Evolutionary conservation across 352 stramenopile species (phyloP).

Genomic region (Vaucheria bursata): DNA sequence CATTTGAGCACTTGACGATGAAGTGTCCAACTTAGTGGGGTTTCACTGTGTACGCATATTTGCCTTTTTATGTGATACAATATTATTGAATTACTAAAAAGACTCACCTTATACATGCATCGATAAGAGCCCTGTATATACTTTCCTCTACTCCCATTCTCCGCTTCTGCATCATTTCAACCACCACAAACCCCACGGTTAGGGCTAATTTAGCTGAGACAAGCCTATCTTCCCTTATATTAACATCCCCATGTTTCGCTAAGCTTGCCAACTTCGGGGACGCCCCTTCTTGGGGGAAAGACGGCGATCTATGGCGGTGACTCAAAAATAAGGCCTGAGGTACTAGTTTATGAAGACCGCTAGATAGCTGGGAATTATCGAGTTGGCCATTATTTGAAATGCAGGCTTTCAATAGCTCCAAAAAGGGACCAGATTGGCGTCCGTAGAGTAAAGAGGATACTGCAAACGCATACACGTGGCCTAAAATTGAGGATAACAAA

Average conservation of each 20-base stretch:
- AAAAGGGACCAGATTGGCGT: background rate
- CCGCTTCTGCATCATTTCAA: conserved; percentile 45
- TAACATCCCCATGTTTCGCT: background rate
- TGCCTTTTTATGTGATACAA: no score
- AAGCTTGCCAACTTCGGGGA: background rate
- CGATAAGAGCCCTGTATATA: conserved; percentile 51
- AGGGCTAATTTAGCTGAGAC: conserved; percentile 18
- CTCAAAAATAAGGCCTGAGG: background rate
- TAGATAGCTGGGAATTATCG: background rate
- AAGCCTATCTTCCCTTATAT: background rate
- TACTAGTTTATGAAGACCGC: background rate
- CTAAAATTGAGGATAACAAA: no score
- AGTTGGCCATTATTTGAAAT: no score
- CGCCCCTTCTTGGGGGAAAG: background rate
- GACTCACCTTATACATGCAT: conserved; percentile 34
- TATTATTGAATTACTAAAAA: no score
- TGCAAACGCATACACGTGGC: background rate
- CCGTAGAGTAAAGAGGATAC: background rate
- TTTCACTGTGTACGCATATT: no score
- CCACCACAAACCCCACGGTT: conserved; percentile 49
- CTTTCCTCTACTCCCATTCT: conserved; percentile 44
- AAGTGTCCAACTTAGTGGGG: no score
- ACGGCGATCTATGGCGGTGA: background rate
- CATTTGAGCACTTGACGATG: no score
- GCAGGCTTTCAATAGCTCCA: background rate